phyloP scores from a whole-genome alignment of 2,329 filamentous ascomycete genomes.

The Cyanodermella asteris region DNA sequence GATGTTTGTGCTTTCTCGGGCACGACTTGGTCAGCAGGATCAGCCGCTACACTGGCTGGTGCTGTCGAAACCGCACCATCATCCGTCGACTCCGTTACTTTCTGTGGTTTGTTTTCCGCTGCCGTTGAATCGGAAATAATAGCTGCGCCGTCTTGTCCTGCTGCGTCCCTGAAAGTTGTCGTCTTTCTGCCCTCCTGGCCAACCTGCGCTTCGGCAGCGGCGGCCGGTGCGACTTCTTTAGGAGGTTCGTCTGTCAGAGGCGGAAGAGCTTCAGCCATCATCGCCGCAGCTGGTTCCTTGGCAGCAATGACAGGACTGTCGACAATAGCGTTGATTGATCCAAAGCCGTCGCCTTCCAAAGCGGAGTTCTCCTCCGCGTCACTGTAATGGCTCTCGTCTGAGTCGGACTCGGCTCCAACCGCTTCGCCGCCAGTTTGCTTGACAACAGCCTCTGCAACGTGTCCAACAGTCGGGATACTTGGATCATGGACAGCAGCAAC shows the following conservation, averaged over 20 bases:
- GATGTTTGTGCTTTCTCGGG: too few relatives aligned
- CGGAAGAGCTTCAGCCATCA: background rate
- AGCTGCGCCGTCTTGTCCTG: constrained; percentile 5
- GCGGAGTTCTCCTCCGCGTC: constrained; percentile 14
- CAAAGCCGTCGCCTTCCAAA: constrained; percentile 21
- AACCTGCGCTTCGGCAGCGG: constrained; percentile 1
- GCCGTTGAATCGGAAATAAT: too few relatives aligned
- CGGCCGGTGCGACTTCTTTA: constrained; percentile 1
- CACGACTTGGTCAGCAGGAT: too few relatives aligned
- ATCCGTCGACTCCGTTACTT: too few relatives aligned
- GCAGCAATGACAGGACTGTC: constrained; percentile 12
- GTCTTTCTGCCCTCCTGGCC: background rate
- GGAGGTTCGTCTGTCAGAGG: too few relatives aligned
- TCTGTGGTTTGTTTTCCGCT: constrained; percentile 5
- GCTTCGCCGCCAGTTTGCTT: constrained; percentile 8
- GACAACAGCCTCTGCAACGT: constrained; percentile 6
- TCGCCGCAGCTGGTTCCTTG: constrained; percentile 1
- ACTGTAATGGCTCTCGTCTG: constrained; percentile 25
- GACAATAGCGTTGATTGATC: constrained; percentile 28
- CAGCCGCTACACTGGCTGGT: too few relatives aligned
- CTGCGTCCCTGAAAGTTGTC: background rate
- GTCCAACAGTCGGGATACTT: constrained; percentile 7
- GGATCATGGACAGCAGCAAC: constrained; percentile 5
- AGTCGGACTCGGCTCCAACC: constrained; percentile 17
- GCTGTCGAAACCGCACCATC: too few relatives aligned